Percentiles rank a stretch among this genome's conserved stretches.
phyloP scores from a whole-genome alignment of 176 grass and related monocot species.

The Triticum dicoccoides region DNA sequence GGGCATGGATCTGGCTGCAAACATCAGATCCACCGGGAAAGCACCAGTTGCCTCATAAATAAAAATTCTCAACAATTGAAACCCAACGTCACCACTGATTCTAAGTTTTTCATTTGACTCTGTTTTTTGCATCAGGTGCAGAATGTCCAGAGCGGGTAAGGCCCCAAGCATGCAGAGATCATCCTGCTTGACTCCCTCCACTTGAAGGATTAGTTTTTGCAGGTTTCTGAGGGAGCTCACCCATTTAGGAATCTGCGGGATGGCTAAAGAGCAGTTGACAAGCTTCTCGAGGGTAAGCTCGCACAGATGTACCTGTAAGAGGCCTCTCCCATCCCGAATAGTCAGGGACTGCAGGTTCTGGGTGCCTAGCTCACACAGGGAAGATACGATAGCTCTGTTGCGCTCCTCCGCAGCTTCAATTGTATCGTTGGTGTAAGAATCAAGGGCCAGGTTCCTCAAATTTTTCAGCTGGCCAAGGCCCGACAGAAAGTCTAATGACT shows the following conservation, averaged over 20 bases:
- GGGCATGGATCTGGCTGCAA: not conserved
- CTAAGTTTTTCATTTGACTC: not conserved
- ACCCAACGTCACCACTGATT: not conserved
- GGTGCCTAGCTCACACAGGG: not conserved
- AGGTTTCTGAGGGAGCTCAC: not conserved
- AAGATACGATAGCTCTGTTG: not conserved
- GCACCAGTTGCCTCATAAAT: fast-evolving
- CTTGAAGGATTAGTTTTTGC: not conserved
- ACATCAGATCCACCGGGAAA: not conserved
- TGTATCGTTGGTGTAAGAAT: not conserved
- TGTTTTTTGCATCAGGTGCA: not conserved
- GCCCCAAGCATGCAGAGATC: not conserved
- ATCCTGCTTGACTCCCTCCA: not conserved
- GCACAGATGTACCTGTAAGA: not conserved
- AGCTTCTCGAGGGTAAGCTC: not conserved
- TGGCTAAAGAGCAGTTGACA: fast-evolving
- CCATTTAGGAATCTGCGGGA: not conserved
- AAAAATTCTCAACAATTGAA: not conserved
- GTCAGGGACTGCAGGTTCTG: not conserved
- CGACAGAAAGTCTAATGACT: not conserved
- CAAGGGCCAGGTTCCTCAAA: not conserved
- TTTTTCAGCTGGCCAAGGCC: not conserved
- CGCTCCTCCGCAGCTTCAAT: not conserved
- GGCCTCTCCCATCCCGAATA: fast-evolving
- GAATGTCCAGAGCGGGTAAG: not conserved